These are phyloP conservation scores for Trichoderma hamatum DNA, from an alignment of 2,329 filamentous ascomycete species.

Conservation along the genomic window DNA sequence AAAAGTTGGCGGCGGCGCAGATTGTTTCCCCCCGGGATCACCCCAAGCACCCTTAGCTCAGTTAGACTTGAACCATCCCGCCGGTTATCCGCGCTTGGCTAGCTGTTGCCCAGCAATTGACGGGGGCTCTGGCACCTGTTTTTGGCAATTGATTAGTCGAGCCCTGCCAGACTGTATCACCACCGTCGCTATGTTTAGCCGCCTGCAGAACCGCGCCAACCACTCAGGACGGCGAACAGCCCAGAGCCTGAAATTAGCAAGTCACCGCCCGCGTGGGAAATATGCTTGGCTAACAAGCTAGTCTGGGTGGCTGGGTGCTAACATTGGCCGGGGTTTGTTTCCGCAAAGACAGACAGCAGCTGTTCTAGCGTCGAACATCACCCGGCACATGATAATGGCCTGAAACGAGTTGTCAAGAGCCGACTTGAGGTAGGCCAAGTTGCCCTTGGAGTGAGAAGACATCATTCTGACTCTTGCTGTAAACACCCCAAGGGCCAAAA, in stretches of 20 bases:
- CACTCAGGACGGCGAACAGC: slow-evolving; percentile 1
- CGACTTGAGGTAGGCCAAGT: background rate
- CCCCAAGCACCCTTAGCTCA: slow-evolving; percentile 5
- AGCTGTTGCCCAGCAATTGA: background rate
- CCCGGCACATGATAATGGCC: background rate
- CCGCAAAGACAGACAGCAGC: background rate
- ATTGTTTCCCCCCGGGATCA: slow-evolving; percentile 3
- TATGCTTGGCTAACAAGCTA: background rate
- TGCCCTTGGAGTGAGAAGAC: background rate
- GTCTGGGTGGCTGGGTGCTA: background rate
- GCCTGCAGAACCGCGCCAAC: background rate
- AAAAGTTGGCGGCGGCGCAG: background rate
- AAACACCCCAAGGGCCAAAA: background rate
- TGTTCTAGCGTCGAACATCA: background rate
- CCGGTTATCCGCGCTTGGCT: slow-evolving; percentile 16
- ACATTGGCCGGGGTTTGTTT: background rate
- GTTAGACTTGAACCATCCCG: background rate
- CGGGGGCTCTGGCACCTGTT: slow-evolving; percentile 8
- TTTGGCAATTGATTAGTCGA: slow-evolving; percentile 10
- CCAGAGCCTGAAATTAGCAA: slow-evolving; percentile 4
- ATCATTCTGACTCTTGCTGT: background rate
- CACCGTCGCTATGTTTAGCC: slow-evolving; percentile 12
- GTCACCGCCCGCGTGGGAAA: background rate
- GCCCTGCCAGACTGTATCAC: background rate
- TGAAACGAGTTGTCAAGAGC: background rate